phyloP scores from a whole-genome alignment of 768 basidiomycete species.

The Phlegmacium glaucopus region DNA sequence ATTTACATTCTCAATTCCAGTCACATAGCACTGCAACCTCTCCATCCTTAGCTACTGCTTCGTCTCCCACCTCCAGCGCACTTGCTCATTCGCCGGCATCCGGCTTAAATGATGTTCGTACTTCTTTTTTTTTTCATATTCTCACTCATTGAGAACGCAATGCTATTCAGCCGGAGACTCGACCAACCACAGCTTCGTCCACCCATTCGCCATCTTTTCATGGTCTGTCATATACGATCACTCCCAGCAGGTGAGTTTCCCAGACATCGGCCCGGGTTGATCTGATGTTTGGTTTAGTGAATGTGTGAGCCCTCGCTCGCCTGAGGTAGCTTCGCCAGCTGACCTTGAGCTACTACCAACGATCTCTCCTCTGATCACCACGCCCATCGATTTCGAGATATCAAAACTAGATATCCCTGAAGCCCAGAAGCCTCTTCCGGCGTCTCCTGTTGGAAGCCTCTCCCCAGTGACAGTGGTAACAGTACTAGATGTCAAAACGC shows the following conservation, averaged over 20 bases:
- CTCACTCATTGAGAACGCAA: background rate
- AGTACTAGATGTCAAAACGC: constrained; percentile 6
- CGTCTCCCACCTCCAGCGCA: constrained; percentile 19
- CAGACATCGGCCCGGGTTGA: background rate
- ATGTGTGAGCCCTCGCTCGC: constrained; percentile 23
- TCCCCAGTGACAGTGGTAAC: constrained; percentile 14
- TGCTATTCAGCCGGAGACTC: constrained; percentile 16
- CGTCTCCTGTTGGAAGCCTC: constrained; percentile 16
- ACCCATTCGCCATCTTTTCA: constrained; percentile 4
- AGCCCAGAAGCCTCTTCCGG: constrained; percentile 27
- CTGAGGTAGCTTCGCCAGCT: constrained; percentile 31
- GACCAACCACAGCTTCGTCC: constrained; percentile 21
- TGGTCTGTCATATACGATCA: constrained; percentile 16
- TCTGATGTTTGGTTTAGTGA: constrained; percentile 9
- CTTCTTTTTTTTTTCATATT: background rate
- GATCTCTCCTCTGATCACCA: constrained; percentile 31
- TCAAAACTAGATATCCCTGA: constrained; percentile 25
- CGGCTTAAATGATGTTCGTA: constrained; percentile 10
- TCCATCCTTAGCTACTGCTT: constrained; percentile 17
- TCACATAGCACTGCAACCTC: constrained; percentile 7
- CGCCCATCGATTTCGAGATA: constrained; percentile 25
- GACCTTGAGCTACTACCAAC: constrained; percentile 30
- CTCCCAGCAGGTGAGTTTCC: constrained; percentile 21
- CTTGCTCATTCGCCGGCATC: constrained; percentile 14
- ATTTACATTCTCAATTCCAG: background rate